A percentile compares a stretch with the other conserved stretches of the same genome.
These are phyloP conservation scores for Aspergillus ruber DNA, from an alignment of 2,329 filamentous ascomycete genomes.

Conservation along the genomic window DNA sequence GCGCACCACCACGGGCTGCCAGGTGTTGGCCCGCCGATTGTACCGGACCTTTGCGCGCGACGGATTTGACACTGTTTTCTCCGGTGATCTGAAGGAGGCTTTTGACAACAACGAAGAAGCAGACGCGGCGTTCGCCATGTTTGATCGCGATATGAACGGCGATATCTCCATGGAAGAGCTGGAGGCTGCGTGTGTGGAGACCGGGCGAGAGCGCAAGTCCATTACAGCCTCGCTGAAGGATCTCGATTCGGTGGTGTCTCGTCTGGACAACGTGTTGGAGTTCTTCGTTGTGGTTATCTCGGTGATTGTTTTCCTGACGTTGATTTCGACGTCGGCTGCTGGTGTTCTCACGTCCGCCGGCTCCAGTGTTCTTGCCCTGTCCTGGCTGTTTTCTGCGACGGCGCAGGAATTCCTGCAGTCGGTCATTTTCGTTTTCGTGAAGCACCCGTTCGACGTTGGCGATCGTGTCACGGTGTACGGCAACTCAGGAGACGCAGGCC, in stretches of 20 bases:
- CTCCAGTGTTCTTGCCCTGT: conserved; percentile 77
- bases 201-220: conserved; percentile 88
- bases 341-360: conserved; percentile 85
- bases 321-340: conserved; percentile 85
- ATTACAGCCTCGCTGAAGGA: conserved; percentile 94
- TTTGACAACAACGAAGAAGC: conserved; percentile 82
- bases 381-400: conserved; percentile 87
- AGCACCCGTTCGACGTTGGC: conserved; percentile 94
- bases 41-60: conserved; percentile 79
- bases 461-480: conserved; percentile 90
- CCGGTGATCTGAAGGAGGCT: conserved; percentile 70
- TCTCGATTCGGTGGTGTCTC: conserved; percentile 84
- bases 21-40: conserved; percentile 77
- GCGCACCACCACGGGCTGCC: conserved; percentile 63
- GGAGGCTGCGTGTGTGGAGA: conserved; percentile 87
- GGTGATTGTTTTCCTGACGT: conserved; percentile 77
- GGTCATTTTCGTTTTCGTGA: conserved; percentile 91
- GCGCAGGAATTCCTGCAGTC: conserved; percentile 93
- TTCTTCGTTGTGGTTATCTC: conserved; percentile 78
- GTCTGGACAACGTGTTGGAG: conserved; percentile 81
- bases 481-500: conserved; percentile 70
- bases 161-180: conserved; percentile 95
- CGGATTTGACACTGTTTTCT: conserved; percentile 66
- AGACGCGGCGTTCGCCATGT: conserved; percentile 81
- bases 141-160: conserved; percentile 93